Conservation (phyloP, 495 filamentous ascomycete species). For the Podospora appendiculata region DNA sequence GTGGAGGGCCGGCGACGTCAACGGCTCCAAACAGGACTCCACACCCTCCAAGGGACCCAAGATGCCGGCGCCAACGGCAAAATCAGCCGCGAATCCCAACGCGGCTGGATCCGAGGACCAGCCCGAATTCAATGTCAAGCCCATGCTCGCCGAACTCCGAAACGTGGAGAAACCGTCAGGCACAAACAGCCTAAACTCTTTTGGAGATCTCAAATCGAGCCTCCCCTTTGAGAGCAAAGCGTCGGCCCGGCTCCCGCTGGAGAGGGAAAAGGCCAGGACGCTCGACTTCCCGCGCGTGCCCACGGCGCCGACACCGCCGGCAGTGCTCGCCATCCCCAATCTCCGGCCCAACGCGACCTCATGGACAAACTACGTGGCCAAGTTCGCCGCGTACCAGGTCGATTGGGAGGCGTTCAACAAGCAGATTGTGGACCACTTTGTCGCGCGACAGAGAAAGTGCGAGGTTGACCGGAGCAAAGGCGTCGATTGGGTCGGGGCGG, state of each 20-base stretch:
- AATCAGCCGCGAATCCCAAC: slow-evolving; percentile 1
- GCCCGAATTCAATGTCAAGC: slow-evolving; percentile 29
- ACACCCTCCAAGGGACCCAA: slow-evolving; percentile 8
- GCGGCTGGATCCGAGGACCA: slow-evolving; percentile 33
- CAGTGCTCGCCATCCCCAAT: slow-evolving; percentile 21
- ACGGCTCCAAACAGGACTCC: slow-evolving; percentile 13
- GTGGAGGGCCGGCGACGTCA: slow-evolving; percentile 37
- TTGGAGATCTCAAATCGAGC: slow-evolving; percentile 56
- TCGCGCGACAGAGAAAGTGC: slow-evolving; percentile 48
- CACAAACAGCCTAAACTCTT: slow-evolving; percentile 49
- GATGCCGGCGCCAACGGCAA: background rate
- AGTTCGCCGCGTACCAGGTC: slow-evolving; percentile 61
- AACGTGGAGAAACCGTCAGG: slow-evolving; percentile 43
- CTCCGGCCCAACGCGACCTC: slow-evolving; percentile 37
- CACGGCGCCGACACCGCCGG: slow-evolving; percentile 39
- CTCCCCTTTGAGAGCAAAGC: slow-evolving; percentile 69
- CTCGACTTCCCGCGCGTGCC: slow-evolving; percentile 59
- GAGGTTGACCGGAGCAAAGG: slow-evolving; percentile 33
- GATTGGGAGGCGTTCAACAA: slow-evolving; percentile 60
- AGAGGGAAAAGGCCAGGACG: slow-evolving; percentile 19
- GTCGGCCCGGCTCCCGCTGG: slow-evolving; percentile 34
- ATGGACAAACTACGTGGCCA: slow-evolving; percentile 52
- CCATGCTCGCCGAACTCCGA: slow-evolving; percentile 58
- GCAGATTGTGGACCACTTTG: slow-evolving; percentile 60
- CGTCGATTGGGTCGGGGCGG: slow-evolving; percentile 46